Conservation (phyloP, 345 rosid species). For the Adansonia digitata region DNA sequence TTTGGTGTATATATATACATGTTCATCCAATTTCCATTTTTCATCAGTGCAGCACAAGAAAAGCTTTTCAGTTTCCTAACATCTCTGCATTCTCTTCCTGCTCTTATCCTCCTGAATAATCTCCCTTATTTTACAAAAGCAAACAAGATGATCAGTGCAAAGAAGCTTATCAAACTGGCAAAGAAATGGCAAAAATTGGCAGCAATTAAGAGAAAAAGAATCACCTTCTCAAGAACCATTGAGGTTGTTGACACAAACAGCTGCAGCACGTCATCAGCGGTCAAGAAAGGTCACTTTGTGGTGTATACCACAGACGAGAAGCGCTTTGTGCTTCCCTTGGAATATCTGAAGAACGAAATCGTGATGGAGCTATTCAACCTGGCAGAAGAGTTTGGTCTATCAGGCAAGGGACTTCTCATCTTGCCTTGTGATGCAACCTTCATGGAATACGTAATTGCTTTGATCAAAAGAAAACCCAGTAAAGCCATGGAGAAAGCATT, state of each 20-base stretch:
- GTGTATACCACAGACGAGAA: neutral
- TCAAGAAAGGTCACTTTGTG: neutral
- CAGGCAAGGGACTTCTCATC: neutral
- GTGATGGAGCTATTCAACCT: neutral
- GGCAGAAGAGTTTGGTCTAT: neutral
- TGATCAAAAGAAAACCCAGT: slow-evolving; percentile 3
- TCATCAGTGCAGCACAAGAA: neutral
- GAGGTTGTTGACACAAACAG: too few relatives aligned
- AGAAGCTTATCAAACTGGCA: slow-evolving; percentile 27
- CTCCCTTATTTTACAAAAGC: neutral
- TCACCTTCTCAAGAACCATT: neutral
- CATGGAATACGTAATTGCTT: slow-evolving; percentile 18
- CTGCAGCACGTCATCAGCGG: neutral
- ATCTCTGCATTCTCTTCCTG: neutral
- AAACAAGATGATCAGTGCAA: slow-evolving; percentile 24
- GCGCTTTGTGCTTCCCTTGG: neutral
- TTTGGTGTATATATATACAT: neutral
- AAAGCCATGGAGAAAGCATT: slow-evolving; percentile 20
- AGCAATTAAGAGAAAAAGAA: slow-evolving; percentile 19
- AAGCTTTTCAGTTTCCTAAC: neutral
- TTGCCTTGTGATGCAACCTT: neutral
- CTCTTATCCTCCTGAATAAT: neutral
- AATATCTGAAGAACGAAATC: neutral
- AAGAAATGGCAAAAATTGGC: slow-evolving; percentile 36
- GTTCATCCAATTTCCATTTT: neutral